Conservation (phyloP, 2,329 filamentous ascomycete species). For the Monascus ruber region DNA sequence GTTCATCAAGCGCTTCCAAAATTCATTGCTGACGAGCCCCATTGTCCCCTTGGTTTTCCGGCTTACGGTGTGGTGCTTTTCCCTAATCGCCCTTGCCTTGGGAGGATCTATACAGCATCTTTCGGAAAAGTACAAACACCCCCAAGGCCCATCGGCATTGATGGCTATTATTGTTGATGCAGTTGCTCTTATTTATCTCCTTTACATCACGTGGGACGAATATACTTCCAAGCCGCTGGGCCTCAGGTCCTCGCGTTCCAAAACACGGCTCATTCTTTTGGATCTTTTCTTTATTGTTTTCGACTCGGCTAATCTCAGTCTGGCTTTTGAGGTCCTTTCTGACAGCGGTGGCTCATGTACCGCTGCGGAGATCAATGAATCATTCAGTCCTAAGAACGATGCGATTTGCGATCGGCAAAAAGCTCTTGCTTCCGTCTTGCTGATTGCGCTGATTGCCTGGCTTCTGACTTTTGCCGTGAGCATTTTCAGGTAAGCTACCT, state of each 20-base stretch:
- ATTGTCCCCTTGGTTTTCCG: slow-evolving; percentile 79
- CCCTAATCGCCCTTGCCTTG: slow-evolving; percentile 67
- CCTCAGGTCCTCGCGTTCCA: slow-evolving; percentile 68
- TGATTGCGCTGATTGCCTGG: slow-evolving; percentile 81
- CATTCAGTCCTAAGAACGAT: slow-evolving; percentile 21
- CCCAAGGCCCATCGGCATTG: slow-evolving; percentile 63
- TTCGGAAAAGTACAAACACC: slow-evolving; percentile 36
- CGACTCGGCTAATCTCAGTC: slow-evolving; percentile 80
- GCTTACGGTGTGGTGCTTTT: slow-evolving; percentile 70
- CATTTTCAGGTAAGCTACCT: slow-evolving; percentile 49
- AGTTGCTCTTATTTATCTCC: slow-evolving; percentile 76
- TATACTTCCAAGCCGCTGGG: slow-evolving; percentile 90
- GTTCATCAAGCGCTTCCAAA: slow-evolving; percentile 52
- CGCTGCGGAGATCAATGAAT: slow-evolving; percentile 30
- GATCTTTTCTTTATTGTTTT: slow-evolving; percentile 97
- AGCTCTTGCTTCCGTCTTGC: slow-evolving; percentile 64
- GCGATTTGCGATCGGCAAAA: slow-evolving; percentile 53
- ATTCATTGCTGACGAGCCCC: slow-evolving; percentile 63
- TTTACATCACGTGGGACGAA: slow-evolving; percentile 93
- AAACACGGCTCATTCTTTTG: slow-evolving; percentile 78
- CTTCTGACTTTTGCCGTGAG: slow-evolving; percentile 80
- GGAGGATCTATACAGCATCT: slow-evolving; percentile 61
- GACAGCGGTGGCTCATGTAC: slow-evolving; percentile 50
- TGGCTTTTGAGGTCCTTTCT: slow-evolving; percentile 75
- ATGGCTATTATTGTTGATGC: slow-evolving; percentile 86